These are phyloP conservation scores for Plasmopara muralis DNA, from an alignment of 352 stramenopile species.

Conservation along the genomic window DNA sequence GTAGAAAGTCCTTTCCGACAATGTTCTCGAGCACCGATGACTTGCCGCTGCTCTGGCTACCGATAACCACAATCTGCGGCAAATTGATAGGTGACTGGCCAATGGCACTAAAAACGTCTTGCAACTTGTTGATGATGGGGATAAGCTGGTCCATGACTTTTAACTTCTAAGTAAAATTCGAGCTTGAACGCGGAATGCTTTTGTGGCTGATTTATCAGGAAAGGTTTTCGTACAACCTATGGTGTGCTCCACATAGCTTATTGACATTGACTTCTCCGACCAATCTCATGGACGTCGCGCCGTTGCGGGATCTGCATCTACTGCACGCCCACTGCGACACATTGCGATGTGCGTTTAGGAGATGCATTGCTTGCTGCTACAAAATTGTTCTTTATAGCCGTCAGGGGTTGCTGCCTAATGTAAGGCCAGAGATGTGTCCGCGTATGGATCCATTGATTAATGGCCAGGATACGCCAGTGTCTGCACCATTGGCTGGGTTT, in stretches of 20 bases:
- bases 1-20: slow-evolving; percentile 93
- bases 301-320: slow-evolving; percentile 43
- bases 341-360: slow-evolving; percentile 55
- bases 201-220: slow-evolving; percentile 18
- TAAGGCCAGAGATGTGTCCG: slow-evolving; percentile 70
- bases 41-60: slow-evolving; percentile 95
- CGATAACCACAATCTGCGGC: slow-evolving; percentile 98
- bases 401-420: slow-evolving; percentile 53
- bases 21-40: slow-evolving; percentile 95
- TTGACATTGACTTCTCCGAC: background rate
- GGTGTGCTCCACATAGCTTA: slow-evolving; percentile 7
- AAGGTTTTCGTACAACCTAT: slow-evolving; percentile 5
- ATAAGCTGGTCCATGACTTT: slow-evolving; percentile 97
- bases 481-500: slow-evolving; percentile 1
- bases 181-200: slow-evolving; percentile 7
- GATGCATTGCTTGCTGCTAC: slow-evolving; percentile 83
- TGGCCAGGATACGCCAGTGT: slow-evolving; percentile 1
- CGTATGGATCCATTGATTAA: slow-evolving; percentile 29
- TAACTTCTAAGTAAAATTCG: background rate
- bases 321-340: slow-evolving; percentile 64
- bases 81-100: slow-evolving; percentile 94
- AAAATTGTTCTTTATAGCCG: slow-evolving; percentile 72
- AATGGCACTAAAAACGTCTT: slow-evolving; percentile 98
- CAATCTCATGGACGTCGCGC: slow-evolving; percentile 7
- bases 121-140: slow-evolving; percentile 99